Evolutionary conservation across 768 basidiomycete species (phyloP).

Genomic region (Trichaptum fuscoviolaceum): DNA sequence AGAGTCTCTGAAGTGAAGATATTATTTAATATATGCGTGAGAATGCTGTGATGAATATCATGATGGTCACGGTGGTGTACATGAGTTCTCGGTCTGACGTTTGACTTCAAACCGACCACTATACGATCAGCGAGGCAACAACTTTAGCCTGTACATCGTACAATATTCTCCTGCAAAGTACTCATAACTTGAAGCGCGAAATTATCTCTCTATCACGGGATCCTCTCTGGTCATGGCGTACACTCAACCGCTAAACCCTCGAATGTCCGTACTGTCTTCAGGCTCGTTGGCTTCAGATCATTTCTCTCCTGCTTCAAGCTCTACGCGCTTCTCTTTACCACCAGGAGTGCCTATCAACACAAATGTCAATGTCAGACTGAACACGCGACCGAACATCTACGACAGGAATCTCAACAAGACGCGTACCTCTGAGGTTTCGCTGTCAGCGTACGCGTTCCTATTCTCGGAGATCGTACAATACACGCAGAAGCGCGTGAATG

Average conservation of each 20-base stretch:
- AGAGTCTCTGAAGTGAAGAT: no score
- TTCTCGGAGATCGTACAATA: constrained; percentile 95
- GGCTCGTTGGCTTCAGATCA: constrained; percentile 30
- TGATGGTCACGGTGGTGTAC: no score
- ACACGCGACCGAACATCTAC: constrained; percentile 71
- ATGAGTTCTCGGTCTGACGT: no score
- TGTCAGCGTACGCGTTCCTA: constrained; percentile 81
- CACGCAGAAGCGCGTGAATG: constrained; percentile 91
- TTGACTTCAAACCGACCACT: no score
- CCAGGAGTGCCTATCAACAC: constrained; percentile 43
- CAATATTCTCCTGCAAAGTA: no score
- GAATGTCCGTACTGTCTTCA: constrained; percentile 20
- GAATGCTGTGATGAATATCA: no score
- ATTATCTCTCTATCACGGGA: no score
- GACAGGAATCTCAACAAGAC: constrained; percentile 89
- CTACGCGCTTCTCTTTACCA: constrained; percentile 67
- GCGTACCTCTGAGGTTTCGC: constrained; percentile 75
- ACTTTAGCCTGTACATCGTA: no score
- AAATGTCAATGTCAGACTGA: constrained; percentile 8
- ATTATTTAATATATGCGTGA: no score
- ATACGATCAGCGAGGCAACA: no score
- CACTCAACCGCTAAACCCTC: constrained; percentile 31
- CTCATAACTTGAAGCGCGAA: no score
- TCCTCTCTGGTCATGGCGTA: not conserved
- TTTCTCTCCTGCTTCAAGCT: constrained; percentile 51